Conservation (phyloP, 108 stramenopile species). For the Cyclotella sp. region DNA sequence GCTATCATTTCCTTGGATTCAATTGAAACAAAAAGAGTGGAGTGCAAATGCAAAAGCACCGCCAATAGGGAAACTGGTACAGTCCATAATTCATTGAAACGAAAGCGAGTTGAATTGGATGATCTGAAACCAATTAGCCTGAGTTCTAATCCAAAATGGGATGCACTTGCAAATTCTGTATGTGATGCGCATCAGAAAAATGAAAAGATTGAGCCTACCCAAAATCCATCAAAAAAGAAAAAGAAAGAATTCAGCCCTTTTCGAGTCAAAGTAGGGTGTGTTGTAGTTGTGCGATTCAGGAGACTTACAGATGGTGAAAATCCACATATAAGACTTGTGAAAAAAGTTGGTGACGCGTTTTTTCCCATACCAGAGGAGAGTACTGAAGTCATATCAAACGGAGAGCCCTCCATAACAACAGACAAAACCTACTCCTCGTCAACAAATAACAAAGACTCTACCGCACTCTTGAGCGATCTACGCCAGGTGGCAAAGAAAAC, state of each 20-base stretch:
- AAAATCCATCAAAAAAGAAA: conserved; percentile 29
- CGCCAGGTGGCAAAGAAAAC: background rate
- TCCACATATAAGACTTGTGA: conserved; percentile 18
- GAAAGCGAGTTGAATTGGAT: background rate
- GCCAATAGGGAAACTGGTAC: background rate
- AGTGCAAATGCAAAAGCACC: background rate
- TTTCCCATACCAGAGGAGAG: background rate
- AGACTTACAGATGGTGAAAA: conserved; percentile 49
- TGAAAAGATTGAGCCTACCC: background rate
- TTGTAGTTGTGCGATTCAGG: conserved; percentile 68
- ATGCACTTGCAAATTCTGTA: background rate
- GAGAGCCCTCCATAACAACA: background rate
- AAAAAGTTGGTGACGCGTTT: conserved; percentile 36
- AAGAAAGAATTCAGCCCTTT: conserved; percentile 70
- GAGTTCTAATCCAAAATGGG: background rate
- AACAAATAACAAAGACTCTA: background rate
- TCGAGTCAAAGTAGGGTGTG: conserved; percentile 70
- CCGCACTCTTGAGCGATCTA: background rate
- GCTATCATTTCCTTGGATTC: background rate
- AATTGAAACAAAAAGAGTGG: background rate
- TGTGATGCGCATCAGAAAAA: background rate
- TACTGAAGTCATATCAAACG: background rate
- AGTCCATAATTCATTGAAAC: background rate
- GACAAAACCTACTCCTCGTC: background rate
- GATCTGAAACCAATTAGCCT: background rate